These are phyloP conservation scores for Dactylellina cionopaga DNA, from an alignment of 2,329 filamentous ascomycete genomes.

Conservation along the genomic window DNA sequence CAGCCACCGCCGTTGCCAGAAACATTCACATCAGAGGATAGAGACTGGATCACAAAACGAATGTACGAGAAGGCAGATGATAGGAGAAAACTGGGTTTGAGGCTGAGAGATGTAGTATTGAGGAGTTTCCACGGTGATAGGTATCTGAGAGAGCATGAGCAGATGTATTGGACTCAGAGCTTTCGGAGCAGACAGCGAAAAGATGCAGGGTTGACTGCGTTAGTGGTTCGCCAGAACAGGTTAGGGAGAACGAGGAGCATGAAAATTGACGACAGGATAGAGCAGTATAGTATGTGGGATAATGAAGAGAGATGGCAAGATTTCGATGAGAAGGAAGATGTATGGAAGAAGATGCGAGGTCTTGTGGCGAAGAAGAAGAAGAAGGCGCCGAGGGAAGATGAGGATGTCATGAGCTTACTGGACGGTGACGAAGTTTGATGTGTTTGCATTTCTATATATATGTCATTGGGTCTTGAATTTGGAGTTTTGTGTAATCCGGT, in stretches of 20 bases:
- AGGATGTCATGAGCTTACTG: constrained; percentile 31
- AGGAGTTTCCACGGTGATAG: constrained; percentile 70
- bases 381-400: constrained; percentile 4
- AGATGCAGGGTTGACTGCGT: constrained; percentile 32
- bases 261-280: constrained; percentile 25
- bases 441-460: background rate
- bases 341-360: constrained; percentile 18
- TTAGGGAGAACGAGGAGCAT: constrained; percentile 47
- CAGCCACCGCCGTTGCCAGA: constrained; percentile 63
- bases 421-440: constrained; percentile 29
- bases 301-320: constrained; percentile 44
- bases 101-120: constrained; percentile 69
- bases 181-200: constrained; percentile 35
- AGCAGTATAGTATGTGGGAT: constrained; percentile 42
- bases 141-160: constrained; percentile 71
- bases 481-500: background rate
- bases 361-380: constrained; percentile 12
- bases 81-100: constrained; percentile 69
- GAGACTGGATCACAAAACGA: constrained; percentile 66
- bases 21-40: constrained; percentile 65
- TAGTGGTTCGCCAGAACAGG: constrained; percentile 33
- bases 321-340: constrained; percentile 30
- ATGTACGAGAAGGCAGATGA: constrained; percentile 71
- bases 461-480: background rate
- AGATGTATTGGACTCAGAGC: constrained; percentile 67